These are phyloP conservation scores for Populus alba DNA, from an alignment of 345 rosid genomes.

Conservation along the genomic window DNA sequence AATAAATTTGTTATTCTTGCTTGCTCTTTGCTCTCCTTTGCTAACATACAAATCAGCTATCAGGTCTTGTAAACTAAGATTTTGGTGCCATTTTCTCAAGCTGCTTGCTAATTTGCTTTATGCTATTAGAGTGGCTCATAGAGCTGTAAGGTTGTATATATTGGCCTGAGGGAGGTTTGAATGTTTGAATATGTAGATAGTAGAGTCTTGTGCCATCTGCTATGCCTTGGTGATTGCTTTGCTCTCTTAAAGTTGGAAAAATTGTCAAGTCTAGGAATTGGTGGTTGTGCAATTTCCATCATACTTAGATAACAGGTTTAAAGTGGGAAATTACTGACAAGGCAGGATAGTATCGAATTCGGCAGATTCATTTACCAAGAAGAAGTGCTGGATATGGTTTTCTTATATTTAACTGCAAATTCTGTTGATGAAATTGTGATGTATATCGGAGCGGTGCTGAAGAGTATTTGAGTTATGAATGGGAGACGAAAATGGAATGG, in stretches of 20 bases:
- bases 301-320: not conserved
- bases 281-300: not conserved
- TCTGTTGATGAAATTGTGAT: not conserved
- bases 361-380: not conserved
- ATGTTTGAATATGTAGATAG: not conserved
- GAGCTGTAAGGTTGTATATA: not conserved
- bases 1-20: conserved; percentile 26
- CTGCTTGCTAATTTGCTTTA: not conserved
- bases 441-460: not conserved
- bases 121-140: not conserved
- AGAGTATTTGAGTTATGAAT: not conserved
- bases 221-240: too few relatives aligned
- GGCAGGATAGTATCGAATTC: not conserved
- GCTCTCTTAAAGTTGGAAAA: not conserved
- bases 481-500: not conserved
- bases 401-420: not conserved
- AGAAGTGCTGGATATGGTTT: not conserved
- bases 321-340: not conserved
- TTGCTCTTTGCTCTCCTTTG: not conserved
- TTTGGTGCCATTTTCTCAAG: not conserved
- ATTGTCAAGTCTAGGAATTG: not conserved
- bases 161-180: not conserved
- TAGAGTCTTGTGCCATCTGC: not conserved
- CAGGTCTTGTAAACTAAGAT: not conserved
- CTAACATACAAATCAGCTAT: too few relatives aligned